A percentile compares a stretch with the other conserved stretches of the same genome.
phyloP scores from a whole-genome alignment of 306 rosid species.

The Pueraria montana region DNA sequence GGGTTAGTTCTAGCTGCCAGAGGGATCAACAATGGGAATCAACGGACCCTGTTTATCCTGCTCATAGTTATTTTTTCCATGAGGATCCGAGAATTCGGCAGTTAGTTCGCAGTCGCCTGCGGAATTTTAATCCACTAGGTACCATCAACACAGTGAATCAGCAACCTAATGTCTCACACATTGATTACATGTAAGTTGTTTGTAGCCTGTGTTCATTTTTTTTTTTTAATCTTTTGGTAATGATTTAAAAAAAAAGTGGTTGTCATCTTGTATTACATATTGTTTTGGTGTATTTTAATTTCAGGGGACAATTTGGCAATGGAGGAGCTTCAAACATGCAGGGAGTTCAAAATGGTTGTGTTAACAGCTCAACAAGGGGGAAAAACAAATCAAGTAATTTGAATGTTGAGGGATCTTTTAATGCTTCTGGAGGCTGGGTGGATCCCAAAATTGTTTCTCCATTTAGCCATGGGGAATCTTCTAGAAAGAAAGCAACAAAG shows the following conservation, averaged over 20 bases:
- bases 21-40: slow-evolving; percentile 59
- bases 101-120: slow-evolving; percentile 68
- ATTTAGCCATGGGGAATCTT: slow-evolving; percentile 50
- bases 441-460: slow-evolving; percentile 58
- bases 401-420: slow-evolving; percentile 46
- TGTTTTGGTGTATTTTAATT: slow-evolving; percentile 30
- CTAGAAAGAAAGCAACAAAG: slow-evolving; percentile 56
- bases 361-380: slow-evolving; percentile 54
- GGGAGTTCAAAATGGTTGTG: slow-evolving; percentile 51
- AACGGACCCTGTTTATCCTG: slow-evolving; percentile 63
- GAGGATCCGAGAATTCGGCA: slow-evolving; percentile 73
- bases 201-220: slow-evolving; percentile 26
- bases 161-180: slow-evolving; percentile 58
- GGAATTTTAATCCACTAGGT: slow-evolving; percentile 74
- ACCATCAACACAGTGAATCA: slow-evolving; percentile 59
- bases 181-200: slow-evolving; percentile 79
- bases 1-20: slow-evolving; percentile 46
- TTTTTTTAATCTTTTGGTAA: slow-evolving; percentile 14
- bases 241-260: slow-evolving; percentile 4
- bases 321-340: slow-evolving; percentile 62
- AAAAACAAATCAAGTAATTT: slow-evolving; percentile 50
- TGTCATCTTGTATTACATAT: not conserved
- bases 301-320: slow-evolving; percentile 87
- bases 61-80: slow-evolving; percentile 81
- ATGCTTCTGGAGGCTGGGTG: slow-evolving; percentile 69